phyloP scores from a whole-genome alignment of 805 yeast species.

The Phaffomyces opuntiae region DNA sequence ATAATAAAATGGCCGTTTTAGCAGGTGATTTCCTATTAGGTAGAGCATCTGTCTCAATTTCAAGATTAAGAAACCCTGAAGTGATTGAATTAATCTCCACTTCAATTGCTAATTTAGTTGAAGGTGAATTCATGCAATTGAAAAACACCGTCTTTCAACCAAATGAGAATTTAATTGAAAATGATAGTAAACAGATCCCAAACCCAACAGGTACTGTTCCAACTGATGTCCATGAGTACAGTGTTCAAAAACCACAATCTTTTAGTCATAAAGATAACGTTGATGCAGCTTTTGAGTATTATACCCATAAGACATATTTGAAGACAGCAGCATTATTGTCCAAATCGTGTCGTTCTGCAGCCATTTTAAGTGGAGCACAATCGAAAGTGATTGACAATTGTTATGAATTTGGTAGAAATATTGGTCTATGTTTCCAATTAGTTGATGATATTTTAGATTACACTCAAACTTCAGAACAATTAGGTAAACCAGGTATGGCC shows the following conservation, averaged over 20 bases:
- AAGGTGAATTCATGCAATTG: conserved; percentile 98
- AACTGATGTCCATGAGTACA: conserved; percentile 33
- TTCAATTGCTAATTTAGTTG: conserved; percentile 93
- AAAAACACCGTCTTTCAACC: conserved; percentile 78
- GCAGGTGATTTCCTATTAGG: conserved; percentile 96
- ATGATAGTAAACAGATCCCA: conserved; percentile 38
- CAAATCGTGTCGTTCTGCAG: conserved; percentile 88
- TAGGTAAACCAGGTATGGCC: conserved; percentile 96
- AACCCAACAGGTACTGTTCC: conserved; percentile 57
- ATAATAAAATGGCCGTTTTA: conserved; percentile 94
- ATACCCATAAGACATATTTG: conserved; percentile 88
- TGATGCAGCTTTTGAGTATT: conserved; percentile 92
- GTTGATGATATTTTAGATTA: conserved; percentile 96
- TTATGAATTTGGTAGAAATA: conserved; percentile 85
- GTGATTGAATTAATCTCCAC: conserved; percentile 94
- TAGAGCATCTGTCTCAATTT: conserved; percentile 92
- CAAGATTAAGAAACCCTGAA: conserved; percentile 91
- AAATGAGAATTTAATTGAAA: conserved; percentile 37
- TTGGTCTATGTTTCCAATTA: conserved; percentile 92
- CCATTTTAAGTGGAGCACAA: conserved; percentile 82
- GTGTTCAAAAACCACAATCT: conserved; percentile 22
- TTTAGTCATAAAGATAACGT: conserved; percentile 59
- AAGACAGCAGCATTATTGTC: conserved; percentile 94
- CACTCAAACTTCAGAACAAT: conserved; percentile 73
- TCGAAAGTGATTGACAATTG: conserved; percentile 73